Evolutionary conservation across 2,329 filamentous ascomycete genomes (phyloP).

Genomic region (Nemania sp.): DNA sequence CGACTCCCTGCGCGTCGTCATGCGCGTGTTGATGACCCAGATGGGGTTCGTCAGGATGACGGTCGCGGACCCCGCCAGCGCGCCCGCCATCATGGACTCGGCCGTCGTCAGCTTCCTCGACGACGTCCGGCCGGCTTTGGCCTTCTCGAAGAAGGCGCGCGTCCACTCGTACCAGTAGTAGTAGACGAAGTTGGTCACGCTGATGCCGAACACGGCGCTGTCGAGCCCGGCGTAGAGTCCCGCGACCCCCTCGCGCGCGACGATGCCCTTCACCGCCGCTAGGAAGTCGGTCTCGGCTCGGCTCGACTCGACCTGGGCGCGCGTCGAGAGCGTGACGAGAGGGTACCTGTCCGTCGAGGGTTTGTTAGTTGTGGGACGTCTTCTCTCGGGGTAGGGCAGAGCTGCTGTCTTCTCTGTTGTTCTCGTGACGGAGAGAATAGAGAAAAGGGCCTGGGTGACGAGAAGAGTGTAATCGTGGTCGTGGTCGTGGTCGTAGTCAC

Average conservation of each 20-base stretch:
- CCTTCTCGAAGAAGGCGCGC: slow-evolving; percentile 79
- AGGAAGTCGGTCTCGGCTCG: slow-evolving; percentile 85
- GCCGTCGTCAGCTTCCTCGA: slow-evolving; percentile 84
- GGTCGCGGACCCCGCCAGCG: slow-evolving; percentile 89
- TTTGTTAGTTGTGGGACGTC: not conserved
- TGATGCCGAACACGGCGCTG: slow-evolving; percentile 95
- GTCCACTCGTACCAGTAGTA: slow-evolving; percentile 99
- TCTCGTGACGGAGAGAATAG: not conserved
- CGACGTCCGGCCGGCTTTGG: slow-evolving; percentile 73
- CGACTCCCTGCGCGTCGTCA: slow-evolving; percentile 81
- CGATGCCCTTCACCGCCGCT: slow-evolving; percentile 80
- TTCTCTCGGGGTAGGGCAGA: not conserved
- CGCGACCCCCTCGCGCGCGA: slow-evolving; percentile 85
- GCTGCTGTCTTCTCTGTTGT: not conserved
- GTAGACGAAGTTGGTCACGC: slow-evolving; percentile 98
- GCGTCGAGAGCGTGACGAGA: slow-evolving; percentile 94
- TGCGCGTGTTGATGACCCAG: slow-evolving; percentile 98
- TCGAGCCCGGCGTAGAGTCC: slow-evolving; percentile 93
- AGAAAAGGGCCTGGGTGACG: not conserved
- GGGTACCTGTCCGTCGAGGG: slow-evolving; percentile 70
- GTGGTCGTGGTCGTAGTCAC: not conserved
- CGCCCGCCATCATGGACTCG: slow-evolving; percentile 94
- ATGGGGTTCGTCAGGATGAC: slow-evolving; percentile 98
- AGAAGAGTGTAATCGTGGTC: not conserved
- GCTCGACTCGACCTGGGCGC: slow-evolving; percentile 96